These are phyloP conservation scores for Saxophila tyrrhenica DNA, from an alignment of 495 filamentous ascomycete genomes.

Conservation along the genomic window DNA sequence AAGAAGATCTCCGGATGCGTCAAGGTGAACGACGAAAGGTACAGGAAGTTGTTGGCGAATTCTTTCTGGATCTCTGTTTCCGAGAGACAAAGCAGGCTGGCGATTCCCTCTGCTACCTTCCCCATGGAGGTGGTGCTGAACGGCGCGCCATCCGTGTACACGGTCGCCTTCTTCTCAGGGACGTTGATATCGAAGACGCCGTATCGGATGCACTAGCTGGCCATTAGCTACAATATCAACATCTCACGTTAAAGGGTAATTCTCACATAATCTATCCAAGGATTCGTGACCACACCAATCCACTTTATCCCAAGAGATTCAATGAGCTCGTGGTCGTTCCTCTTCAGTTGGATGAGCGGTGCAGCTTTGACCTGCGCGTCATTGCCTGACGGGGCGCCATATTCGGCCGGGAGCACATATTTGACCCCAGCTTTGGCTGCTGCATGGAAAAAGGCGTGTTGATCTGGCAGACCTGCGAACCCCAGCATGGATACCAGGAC, in stretches of 20 bases:
- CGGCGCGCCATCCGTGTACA: not conserved
- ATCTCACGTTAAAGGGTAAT: too few species aligned
- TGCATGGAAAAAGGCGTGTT: conserved; percentile 41
- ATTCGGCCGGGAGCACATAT: conserved; percentile 51
- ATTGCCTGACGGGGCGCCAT: conserved; percentile 1
- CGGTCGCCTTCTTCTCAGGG: not conserved
- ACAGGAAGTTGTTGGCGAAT: conserved; percentile 32
- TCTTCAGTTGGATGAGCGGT: not conserved
- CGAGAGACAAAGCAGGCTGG: conserved; percentile 10
- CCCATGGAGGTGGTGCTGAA: conserved; percentile 3
- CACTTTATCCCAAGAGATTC: conserved; percentile 12
- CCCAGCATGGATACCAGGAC: conserved; percentile 33
- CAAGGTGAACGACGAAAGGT: conserved; percentile 34
- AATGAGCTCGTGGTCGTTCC: conserved; percentile 28
- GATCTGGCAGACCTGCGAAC: conserved; percentile 42
- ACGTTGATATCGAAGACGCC: conserved; percentile 2
- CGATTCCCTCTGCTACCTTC: conserved; percentile 1
- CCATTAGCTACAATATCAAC: not conserved
- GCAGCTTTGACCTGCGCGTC: not conserved
- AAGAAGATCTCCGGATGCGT: conserved; percentile 40
- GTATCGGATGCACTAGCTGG: not conserved
- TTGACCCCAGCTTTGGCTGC: conserved; percentile 49
- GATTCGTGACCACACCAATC: conserved; percentile 6
- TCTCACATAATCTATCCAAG: not conserved
- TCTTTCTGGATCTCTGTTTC: not conserved